Evolutionary conservation across 2,329 filamentous ascomycete species (phyloP).

Genomic region (Tolypocladium album): DNA sequence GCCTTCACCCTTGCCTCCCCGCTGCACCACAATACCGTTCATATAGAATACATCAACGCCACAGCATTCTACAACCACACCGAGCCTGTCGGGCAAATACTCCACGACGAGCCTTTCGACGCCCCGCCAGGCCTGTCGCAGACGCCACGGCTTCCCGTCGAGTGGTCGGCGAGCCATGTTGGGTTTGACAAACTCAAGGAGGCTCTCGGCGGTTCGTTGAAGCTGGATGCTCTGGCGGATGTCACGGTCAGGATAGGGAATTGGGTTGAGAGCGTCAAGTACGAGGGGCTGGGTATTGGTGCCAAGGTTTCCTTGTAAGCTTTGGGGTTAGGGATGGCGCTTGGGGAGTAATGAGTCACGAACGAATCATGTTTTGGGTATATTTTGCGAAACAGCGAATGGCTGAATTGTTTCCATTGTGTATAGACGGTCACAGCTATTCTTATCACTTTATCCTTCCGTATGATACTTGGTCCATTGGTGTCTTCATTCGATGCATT

Average conservation of each 20-base stretch:
- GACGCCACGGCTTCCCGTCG: constrained; percentile 70
- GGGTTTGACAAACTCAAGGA: constrained; percentile 74
- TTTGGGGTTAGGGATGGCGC: neutral
- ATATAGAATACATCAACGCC: constrained; percentile 71
- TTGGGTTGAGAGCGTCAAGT: constrained; percentile 66
- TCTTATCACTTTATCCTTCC: too few species aligned
- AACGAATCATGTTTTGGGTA: neutral
- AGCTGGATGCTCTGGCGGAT: constrained; percentile 66
- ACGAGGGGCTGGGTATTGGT: constrained; percentile 58
- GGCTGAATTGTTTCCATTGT: neutral
- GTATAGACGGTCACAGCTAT: neutral
- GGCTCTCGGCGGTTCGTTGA: constrained; percentile 70
- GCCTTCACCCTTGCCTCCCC: constrained; percentile 78
- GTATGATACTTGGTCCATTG: too few species aligned
- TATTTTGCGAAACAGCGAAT: neutral
- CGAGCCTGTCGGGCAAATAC: constrained; percentile 65
- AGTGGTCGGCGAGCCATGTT: constrained; percentile 65
- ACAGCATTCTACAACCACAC: constrained; percentile 77
- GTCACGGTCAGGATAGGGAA: constrained; percentile 64
- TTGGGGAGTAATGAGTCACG: neutral
- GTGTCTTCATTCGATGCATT: neutral
- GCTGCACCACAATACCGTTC: constrained; percentile 59
- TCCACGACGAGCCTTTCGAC: constrained; percentile 63
- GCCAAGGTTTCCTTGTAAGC: constrained; percentile 36
- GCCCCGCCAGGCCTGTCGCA: constrained; percentile 63